Conservation (phyloP, 2,329 filamentous ascomycete genomes). For the Penicillium sp. region DNA sequence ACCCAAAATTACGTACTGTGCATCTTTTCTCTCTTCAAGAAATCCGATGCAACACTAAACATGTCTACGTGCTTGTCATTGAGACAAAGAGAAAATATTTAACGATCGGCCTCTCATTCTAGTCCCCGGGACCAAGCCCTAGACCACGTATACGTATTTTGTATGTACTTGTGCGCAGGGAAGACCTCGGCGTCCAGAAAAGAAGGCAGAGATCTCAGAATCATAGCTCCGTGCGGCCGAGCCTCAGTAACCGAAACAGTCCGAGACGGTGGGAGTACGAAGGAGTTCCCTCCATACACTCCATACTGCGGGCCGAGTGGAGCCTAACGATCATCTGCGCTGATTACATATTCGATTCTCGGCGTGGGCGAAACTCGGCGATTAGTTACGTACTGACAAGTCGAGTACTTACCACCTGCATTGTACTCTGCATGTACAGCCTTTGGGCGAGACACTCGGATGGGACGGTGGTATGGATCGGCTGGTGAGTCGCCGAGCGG, state of each 20-base stretch:
- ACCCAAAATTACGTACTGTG: background rate
- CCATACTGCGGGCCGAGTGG: slow-evolving; percentile 13
- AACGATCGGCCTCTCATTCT: background rate
- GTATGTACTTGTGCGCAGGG: background rate
- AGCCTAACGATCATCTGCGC: background rate
- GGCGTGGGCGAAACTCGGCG: slow-evolving; percentile 2
- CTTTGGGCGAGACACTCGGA: background rate
- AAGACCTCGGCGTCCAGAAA: slow-evolving; percentile 8
- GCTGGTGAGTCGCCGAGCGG: background rate
- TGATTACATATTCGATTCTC: background rate
- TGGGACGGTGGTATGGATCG: background rate
- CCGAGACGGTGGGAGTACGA: slow-evolving; percentile 29
- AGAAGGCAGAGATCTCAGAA: slow-evolving; percentile 3
- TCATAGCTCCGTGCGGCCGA: slow-evolving; percentile 41
- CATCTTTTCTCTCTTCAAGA: background rate
- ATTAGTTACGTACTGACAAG: background rate
- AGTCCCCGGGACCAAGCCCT: background rate
- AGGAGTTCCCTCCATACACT: too few species aligned
- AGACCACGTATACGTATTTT: background rate
- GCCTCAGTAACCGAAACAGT: slow-evolving; percentile 37
- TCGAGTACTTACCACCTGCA: too few species aligned
- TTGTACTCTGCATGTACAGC: background rate
- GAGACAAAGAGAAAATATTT: background rate
- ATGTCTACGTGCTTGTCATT: background rate
- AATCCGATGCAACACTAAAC: background rate